phyloP scores from a whole-genome alignment of 495 filamentous ascomycete genomes.

The Halenospora varia region DNA sequence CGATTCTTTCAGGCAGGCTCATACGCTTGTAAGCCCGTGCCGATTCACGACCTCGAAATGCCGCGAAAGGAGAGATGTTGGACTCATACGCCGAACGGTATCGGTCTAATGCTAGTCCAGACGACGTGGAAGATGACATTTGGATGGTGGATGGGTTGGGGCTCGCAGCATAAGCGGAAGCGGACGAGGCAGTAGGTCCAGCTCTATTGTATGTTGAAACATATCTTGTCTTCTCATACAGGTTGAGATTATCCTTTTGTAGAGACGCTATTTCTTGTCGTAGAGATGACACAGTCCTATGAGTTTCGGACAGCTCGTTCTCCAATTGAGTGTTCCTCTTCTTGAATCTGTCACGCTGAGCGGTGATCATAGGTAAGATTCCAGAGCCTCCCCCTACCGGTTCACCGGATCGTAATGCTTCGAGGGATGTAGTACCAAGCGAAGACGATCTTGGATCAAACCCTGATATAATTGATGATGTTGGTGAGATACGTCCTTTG shows the following conservation, averaged over 20 bases:
- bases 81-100: conserved; percentile 94
- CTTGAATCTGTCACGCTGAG: conserved; percentile 97
- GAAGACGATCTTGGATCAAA: conserved; percentile 63
- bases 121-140: conserved; percentile 50
- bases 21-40: conserved; percentile 92
- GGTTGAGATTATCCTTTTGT: conserved; percentile 92
- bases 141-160: conserved; percentile 72
- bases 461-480: conserved; percentile 95
- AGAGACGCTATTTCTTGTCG: conserved; percentile 88
- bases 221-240: conserved; percentile 98
- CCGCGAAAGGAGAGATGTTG: conserved; percentile 91
- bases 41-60: conserved; percentile 87
- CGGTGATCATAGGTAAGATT: conserved; percentile 96
- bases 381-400: conserved; percentile 78
- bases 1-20: conserved; percentile 82
- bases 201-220: conserved; percentile 84
- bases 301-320: conserved; percentile 78
- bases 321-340: conserved; percentile 91
- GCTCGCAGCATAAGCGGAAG: conserved; percentile 66
- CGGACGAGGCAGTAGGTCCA: conserved; percentile 55
- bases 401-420: conserved; percentile 44
- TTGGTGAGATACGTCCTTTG: conserved; percentile 76
- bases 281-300: conserved; percentile 77
- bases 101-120: conserved; percentile 58
- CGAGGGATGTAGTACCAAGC: conserved; percentile 44